phyloP scores from a whole-genome alignment of 1,284 basidiomycete species.

The Tylopilus sp. region DNA sequence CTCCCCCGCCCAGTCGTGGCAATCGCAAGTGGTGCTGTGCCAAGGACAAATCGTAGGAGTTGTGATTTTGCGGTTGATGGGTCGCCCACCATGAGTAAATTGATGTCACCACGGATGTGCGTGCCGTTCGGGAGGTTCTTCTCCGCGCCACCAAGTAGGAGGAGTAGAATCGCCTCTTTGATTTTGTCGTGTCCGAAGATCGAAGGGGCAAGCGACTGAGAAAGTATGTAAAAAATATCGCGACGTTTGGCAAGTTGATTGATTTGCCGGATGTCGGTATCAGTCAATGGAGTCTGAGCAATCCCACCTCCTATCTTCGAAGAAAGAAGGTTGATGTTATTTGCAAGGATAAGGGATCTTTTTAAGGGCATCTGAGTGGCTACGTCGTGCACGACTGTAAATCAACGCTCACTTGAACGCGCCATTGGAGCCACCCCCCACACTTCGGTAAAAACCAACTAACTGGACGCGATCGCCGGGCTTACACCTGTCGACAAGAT shows the following conservation, averaged over 20 bases:
- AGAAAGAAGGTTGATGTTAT: conserved; percentile 95
- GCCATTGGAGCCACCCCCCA: conserved; percentile 86
- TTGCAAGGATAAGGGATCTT: conserved; percentile 91
- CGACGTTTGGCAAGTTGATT: conserved; percentile 88
- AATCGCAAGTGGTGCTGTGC: conserved; percentile 95
- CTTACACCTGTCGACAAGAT: conserved; percentile 96
- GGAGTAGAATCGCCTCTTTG: conserved; percentile 89
- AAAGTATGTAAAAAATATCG: conserved; percentile 86
- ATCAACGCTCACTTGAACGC: conserved; percentile 78
- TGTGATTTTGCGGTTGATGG: conserved; percentile 98
- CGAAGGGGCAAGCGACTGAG: conserved; percentile 94
- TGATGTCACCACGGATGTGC: conserved; percentile 99
- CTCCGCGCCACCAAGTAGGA: conserved; percentile 94
- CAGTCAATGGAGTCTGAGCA: conserved; percentile 89
- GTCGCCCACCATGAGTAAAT: conserved; percentile 99
- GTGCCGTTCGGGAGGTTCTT: conserved; percentile 98
- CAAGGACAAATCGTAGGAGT: conserved; percentile 92
- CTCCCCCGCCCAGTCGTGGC: conserved; percentile 97
- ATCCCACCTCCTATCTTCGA: conserved; percentile 97
- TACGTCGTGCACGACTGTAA: conserved; percentile 2
- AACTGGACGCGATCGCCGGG: conserved; percentile 97
- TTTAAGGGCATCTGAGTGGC: conserved; percentile 13
- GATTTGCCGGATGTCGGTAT: conserved; percentile 94
- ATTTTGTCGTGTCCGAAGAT: conserved; percentile 97
- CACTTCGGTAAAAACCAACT: conserved; percentile 92